phyloP scores from a whole-genome alignment of 2,329 filamentous ascomycete species.

The Sporothrix humicola region DNA sequence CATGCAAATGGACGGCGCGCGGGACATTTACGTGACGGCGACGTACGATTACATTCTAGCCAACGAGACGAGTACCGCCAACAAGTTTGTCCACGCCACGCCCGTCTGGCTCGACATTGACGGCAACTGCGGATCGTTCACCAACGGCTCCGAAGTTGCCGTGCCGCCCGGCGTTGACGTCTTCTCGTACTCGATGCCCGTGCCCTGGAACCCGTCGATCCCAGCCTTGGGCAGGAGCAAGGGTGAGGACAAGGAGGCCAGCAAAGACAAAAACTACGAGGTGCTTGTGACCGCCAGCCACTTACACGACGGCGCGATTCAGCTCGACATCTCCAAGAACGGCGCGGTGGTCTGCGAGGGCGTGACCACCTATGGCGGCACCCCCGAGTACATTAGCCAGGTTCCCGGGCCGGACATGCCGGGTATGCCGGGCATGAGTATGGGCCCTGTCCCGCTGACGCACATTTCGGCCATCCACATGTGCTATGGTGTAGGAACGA shows the following conservation, averaged over 20 bases:
- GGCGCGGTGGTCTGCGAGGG: constrained; percentile 34
- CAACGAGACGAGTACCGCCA: not conserved
- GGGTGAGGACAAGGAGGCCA: no score
- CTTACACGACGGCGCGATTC: constrained; percentile 38
- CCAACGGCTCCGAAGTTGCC: constrained; percentile 34
- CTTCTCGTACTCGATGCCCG: constrained; percentile 36
- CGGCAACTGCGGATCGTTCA: constrained; percentile 37
- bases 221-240: no score
- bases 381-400: constrained; percentile 33
- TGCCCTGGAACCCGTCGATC: constrained; percentile 29
- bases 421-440: constrained; percentile 30
- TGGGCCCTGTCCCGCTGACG: constrained; percentile 27
- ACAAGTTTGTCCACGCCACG: constrained; percentile 33
- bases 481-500: constrained; percentile 34
- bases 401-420: constrained; percentile 15
- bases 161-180: constrained; percentile 26
- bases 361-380: constrained; percentile 37
- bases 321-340: constrained; percentile 34
- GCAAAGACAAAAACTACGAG: constrained; percentile 29
- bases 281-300: constrained; percentile 32
- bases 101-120: constrained; percentile 41
- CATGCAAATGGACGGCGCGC: constrained; percentile 28
- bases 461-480: constrained; percentile 37
- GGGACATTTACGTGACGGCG: constrained; percentile 37
- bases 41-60: constrained; percentile 39